These are phyloP conservation scores for Ziziphus jujuba DNA, from an alignment of 306 rosid species.

Conservation along the genomic window DNA sequence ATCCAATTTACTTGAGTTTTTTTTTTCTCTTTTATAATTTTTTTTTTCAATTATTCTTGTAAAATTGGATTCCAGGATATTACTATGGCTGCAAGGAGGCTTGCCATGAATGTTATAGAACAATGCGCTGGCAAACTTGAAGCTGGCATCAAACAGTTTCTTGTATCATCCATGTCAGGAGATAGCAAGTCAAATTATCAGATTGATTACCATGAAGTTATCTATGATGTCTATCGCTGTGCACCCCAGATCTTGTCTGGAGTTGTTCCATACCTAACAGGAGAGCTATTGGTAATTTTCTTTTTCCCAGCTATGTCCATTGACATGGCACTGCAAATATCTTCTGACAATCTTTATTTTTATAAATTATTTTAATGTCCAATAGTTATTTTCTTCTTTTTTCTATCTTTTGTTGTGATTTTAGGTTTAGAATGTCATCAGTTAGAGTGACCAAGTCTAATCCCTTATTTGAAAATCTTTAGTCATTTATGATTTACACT, in stretches of 20 bases:
- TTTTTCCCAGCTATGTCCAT: neutral
- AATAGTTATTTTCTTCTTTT: neutral
- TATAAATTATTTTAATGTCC: neutral
- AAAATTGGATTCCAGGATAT: conserved; percentile 60
- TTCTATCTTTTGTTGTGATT: neutral
- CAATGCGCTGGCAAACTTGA: conserved; percentile 86
- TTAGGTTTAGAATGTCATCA: neutral
- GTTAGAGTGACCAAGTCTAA: neutral
- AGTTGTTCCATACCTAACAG: conserved; percentile 81
- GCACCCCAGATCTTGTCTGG: conserved; percentile 85
- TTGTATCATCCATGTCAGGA: conserved; percentile 88
- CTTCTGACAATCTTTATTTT: neutral
- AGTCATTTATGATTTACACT: too few species aligned
- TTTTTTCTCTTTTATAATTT: neutral
- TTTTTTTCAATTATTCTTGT: conserved; percentile 8
- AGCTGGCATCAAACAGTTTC: conserved; percentile 72
- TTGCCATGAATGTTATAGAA: conserved; percentile 94
- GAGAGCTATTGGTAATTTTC: conserved; percentile 88
- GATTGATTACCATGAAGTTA: conserved; percentile 76
- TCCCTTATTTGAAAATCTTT: neutral
- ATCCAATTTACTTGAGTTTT: neutral
- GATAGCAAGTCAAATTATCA: conserved; percentile 62
- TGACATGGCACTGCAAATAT: neutral
- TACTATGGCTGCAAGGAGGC: conserved; percentile 86
- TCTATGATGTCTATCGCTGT: conserved; percentile 85